Conservation (phyloP, 2,329 filamentous ascomycete genomes). For the Acrocalymma vagum region DNA sequence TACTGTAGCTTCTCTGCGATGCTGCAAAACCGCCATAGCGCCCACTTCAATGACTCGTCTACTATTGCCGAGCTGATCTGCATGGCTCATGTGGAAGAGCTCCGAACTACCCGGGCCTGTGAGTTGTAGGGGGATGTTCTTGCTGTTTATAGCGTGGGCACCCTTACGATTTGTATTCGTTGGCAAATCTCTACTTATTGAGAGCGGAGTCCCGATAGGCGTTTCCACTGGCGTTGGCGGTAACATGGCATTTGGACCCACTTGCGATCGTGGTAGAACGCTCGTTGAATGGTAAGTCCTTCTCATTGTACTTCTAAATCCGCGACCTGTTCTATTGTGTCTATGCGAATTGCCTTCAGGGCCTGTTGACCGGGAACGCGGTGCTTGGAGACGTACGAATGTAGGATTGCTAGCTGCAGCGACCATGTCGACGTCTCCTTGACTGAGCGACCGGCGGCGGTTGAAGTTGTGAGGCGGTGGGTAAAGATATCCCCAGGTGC, state of each 20-base stretch:
- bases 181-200: not conserved
- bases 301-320: not conserved
- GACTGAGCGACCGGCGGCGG: constrained; percentile 41
- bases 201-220: constrained; percentile 23
- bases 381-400: constrained; percentile 31
- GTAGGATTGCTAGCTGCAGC: constrained; percentile 22
- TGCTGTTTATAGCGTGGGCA: not conserved
- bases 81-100: constrained; percentile 30
- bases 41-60: constrained; percentile 39
- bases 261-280: constrained; percentile 7
- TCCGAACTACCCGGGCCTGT: constrained; percentile 4
- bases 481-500: constrained; percentile 5
- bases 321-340: constrained; percentile 15
- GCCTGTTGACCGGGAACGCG: constrained; percentile 13
- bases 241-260: constrained; percentile 16
- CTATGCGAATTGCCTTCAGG: constrained; percentile 11
- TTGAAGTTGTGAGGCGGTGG: constrained; percentile 13
- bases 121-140: not conserved
- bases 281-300: constrained; percentile 4
- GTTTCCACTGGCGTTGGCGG: constrained; percentile 8
- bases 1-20: not conserved
- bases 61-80: constrained; percentile 25
- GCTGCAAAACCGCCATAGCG: constrained; percentile 31
- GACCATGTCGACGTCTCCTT: constrained; percentile 25
- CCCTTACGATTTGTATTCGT: not conserved